Conservation (phyloP, 139 green algal species). For the Chlamydomonas sp. region DNA sequence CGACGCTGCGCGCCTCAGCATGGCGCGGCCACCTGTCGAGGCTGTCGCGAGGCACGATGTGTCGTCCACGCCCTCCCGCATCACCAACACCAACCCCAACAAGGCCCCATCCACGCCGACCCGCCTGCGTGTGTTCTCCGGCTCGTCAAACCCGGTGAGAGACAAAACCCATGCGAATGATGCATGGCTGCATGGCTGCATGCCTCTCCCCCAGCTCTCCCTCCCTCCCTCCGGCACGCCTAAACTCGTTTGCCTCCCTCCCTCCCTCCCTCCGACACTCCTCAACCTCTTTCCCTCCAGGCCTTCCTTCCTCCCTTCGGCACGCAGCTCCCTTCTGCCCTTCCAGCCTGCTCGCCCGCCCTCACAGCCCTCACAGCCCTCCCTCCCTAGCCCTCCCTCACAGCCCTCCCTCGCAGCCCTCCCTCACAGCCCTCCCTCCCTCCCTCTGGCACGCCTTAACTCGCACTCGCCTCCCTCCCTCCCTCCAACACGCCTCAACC, state of each 20-base stretch:
- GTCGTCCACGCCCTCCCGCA: neutral
- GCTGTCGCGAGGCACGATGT: neutral
- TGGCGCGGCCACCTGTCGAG: too few species aligned
- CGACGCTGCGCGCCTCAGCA: too few species aligned
- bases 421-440: neutral
- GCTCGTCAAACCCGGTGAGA: slow-evolving; percentile 3
- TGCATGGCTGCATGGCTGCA: too few species aligned
- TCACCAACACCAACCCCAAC: neutral
- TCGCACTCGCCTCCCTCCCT: neutral
- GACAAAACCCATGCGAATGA: too few species aligned
- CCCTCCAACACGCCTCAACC: too few species aligned
- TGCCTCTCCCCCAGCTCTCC: neutral
- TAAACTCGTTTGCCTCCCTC: neutral
- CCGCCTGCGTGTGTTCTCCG: slow-evolving; percentile 1
- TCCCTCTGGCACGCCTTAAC: neutral
- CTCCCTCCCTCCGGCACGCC: neutral
- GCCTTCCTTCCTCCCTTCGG: neutral
- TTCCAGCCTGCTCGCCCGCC: neutral
- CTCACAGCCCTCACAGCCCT: neutral
- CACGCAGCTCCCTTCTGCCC: neutral
- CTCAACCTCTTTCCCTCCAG: neutral
- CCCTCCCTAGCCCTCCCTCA: neutral
- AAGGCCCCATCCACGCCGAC: neutral
- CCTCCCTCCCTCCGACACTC: neutral
- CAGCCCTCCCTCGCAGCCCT: neutral